These are phyloP conservation scores for Botrytis deweyae DNA, from an alignment of 2,329 filamentous ascomycete genomes.

Conservation along the genomic window DNA sequence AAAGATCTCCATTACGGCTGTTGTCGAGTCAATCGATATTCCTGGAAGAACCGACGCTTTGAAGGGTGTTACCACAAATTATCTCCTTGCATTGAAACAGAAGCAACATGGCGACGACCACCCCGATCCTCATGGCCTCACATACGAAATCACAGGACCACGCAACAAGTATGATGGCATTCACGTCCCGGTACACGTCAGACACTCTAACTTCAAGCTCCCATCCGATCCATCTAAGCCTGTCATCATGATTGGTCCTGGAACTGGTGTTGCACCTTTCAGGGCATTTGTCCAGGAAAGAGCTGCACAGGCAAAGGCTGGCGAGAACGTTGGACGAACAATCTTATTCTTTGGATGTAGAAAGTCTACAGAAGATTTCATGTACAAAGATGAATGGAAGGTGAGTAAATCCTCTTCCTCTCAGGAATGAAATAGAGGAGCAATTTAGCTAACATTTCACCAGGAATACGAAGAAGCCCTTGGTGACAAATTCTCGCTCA, in stretches of 20 bases:
- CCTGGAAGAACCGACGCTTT: constrained; percentile 75
- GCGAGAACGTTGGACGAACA: constrained; percentile 80
- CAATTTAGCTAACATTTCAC: constrained; percentile 28
- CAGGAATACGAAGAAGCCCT: constrained; percentile 81
- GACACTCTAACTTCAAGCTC: constrained; percentile 98
- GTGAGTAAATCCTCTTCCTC: constrained; percentile 54
- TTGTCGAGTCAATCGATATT: constrained; percentile 81
- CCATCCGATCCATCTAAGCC: constrained; percentile 93
- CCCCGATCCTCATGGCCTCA: constrained; percentile 79
- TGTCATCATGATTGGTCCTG: constrained; percentile 92
- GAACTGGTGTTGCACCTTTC: constrained; percentile 96
- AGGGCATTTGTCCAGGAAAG: constrained; percentile 93
- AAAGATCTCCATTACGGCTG: constrained; percentile 91
- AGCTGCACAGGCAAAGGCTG: constrained; percentile 75
- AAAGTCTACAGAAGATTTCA: constrained; percentile 81
- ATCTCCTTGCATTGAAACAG: constrained; percentile 89
- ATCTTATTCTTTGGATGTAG: constrained; percentile 95
- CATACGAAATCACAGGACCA: constrained; percentile 83
- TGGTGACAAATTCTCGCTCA: constrained; percentile 84
- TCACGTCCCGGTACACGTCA: constrained; percentile 90
- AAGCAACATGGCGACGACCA: constrained; percentile 89
- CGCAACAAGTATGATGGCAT: constrained; percentile 97
- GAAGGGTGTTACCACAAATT: constrained; percentile 96
- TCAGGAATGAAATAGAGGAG: not conserved
- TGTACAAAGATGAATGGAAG: constrained; percentile 90